Evolutionary conservation across 164 flowering plant genomes (phyloP).

Genomic region (Pachysandra terminalis): DNA sequence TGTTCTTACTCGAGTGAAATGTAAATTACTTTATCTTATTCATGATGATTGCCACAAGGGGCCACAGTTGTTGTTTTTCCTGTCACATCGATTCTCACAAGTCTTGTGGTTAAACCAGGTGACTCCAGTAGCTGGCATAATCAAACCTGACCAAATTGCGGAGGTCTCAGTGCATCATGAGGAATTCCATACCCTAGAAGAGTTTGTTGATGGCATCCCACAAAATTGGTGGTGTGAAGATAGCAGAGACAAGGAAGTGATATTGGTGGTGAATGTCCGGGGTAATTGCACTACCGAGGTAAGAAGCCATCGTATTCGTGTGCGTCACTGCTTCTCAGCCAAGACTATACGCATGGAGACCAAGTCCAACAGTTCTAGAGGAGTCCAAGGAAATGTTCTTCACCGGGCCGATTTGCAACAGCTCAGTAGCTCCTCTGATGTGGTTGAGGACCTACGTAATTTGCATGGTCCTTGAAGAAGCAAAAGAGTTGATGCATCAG

Average conservation of each 20-base stretch:
- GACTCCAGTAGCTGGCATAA: constrained; percentile 69
- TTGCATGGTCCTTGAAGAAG: constrained; percentile 39
- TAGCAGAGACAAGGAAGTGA: constrained; percentile 78
- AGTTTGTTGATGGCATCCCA: constrained; percentile 71
- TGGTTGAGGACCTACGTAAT: constrained; percentile 44
- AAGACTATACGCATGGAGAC: constrained; percentile 33
- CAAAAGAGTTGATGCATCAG: not conserved
- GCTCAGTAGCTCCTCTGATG: constrained; percentile 41
- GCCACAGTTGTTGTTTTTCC: not conserved
- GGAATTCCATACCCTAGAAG: constrained; percentile 63
- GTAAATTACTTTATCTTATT: too few relatives aligned
- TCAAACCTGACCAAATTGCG: constrained; percentile 53
- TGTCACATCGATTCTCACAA: not conserved
- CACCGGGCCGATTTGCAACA: constrained; percentile 53
- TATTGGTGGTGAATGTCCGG: constrained; percentile 38
- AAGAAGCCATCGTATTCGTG: constrained; percentile 43
- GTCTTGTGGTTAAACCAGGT: constrained; percentile 41
- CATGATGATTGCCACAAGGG: too few relatives aligned
- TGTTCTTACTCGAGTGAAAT: too few relatives aligned
- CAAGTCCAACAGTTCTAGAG: constrained; percentile 28
- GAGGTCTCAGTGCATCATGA: constrained; percentile 74
- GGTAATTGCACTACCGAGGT: constrained; percentile 54
- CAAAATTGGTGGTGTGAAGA: constrained; percentile 93
- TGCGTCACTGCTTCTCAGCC: constrained; percentile 58
- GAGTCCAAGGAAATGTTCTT: constrained; percentile 34